Evolutionary conservation across 345 rosid species (phyloP), one percentile per base, ranked within the genome.

Genomic region (Leavenworthia alabamica): DNA sequence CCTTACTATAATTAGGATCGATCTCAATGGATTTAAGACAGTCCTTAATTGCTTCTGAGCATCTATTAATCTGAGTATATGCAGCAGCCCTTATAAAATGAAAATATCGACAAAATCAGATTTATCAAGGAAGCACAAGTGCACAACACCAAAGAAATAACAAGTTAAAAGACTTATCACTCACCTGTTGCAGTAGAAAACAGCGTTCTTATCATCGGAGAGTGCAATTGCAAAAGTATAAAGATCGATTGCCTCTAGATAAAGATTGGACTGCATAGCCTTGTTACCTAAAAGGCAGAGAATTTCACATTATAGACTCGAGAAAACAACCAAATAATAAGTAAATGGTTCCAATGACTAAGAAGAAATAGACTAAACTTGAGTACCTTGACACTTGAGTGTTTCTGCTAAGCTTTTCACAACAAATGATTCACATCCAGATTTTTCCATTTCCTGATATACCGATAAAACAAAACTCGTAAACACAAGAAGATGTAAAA

Each of bases 181-280:
- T 61, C 69, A 90, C 96, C 96, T 84, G 83, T 91, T 91, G 71
- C 91, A 86, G 77, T 82, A 84, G 72, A 86, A 91, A 63, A 90
- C 83, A 66, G 97, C 91, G 61, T 82, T 88, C 17, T 78, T 65
- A 70, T 79, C 79, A 10, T n/a, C n/a, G n/a, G 66, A 44, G 19
- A 90, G 88, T 26, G 89, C 76, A 66, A 84, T 83, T 29, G 97
- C 94, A 66, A 78, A 71, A 64, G 91, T 71, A 81, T 90, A 90
- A 64, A 82, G 63, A 57, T 90, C 85, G 64, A 86, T 70, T 52
- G 97, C 94, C 36, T 84, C 85, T 8, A 66, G 48, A 73, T 81
- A 90, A n/a, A 45, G 73, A 79, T 80, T 80, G 28, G 77, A 79
- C 73, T 82, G 94, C 94, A 86, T 77, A 1, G 85, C 91, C 78